phyloP scores from a whole-genome alignment of 202 grass and related monocot species.

The Panicum hallii region DNA sequence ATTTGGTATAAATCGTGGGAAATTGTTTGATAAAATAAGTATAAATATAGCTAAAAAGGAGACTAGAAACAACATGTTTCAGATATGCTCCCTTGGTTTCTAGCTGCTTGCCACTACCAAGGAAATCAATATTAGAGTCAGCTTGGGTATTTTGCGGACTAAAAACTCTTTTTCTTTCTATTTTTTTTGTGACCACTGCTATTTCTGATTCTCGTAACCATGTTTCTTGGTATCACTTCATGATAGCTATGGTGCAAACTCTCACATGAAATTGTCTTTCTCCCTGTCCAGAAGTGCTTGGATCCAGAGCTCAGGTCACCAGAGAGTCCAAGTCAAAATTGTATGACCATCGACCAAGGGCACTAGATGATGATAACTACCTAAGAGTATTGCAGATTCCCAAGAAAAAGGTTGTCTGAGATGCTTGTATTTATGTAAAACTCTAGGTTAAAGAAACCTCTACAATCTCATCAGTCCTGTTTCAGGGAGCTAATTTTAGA shows the following conservation, averaged over 20 bases:
- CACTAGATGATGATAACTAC: conserved; percentile 79
- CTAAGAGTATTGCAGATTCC: conserved; percentile 86
- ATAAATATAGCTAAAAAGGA: not conserved
- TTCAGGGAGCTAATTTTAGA: conserved; percentile 99
- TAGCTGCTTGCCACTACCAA: not conserved
- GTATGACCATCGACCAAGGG: conserved; percentile 73
- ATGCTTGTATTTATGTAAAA: conserved; percentile 41
- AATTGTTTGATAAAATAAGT: conserved; percentile 3
- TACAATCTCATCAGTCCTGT: conserved; percentile 45
- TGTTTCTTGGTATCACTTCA: conserved; percentile 31
- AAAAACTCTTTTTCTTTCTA: conserved; percentile 17
- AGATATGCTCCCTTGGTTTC: conserved; percentile 9
- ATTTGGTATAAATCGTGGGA: conserved; percentile 19
- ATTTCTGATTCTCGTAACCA: conserved; percentile 27
- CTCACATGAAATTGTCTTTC: conserved; percentile 39
- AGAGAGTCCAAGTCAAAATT: conserved; percentile 57
- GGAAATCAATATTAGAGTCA: not conserved
- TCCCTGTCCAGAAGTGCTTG: conserved; percentile 59
- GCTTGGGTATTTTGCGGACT: not conserved
- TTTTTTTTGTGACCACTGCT: not conserved
- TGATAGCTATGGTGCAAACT: conserved; percentile 38
- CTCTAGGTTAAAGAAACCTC: conserved; percentile 17
- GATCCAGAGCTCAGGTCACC: conserved; percentile 45
- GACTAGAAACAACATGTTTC: not conserved
- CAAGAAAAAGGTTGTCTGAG: conserved; percentile 76